Conservation (phyloP, 1,284 basidiomycete genomes). For the Malassezia arunalokei region DNA sequence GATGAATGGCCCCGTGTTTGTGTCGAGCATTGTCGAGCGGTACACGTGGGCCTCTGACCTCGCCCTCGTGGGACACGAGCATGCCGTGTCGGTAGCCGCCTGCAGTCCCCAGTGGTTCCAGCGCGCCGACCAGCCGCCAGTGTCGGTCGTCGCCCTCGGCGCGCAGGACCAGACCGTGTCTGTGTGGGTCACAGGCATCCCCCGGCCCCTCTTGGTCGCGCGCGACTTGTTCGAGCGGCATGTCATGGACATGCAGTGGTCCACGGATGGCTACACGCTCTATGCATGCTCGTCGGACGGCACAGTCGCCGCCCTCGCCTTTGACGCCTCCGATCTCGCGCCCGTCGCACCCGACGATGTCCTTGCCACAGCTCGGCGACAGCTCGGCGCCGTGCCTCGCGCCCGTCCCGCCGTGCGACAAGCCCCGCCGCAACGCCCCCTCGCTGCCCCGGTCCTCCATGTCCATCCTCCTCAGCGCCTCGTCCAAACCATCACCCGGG, state of each 20-base stretch:
- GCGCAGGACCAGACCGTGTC: conserved; percentile 24
- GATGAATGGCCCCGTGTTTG: conserved; percentile 94
- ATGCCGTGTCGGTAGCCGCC: conserved; percentile 72
- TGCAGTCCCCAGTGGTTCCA: conserved; percentile 37
- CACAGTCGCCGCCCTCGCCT: conserved; percentile 73
- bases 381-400: conserved; percentile 19
- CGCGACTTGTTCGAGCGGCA: conserved; percentile 87
- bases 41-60: conserved; percentile 50
- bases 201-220: conserved; percentile 80
- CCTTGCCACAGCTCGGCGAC: conserved; percentile 23
- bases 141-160: conserved; percentile 33
- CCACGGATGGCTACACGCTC: conserved; percentile 66
- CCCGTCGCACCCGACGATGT: conserved; percentile 64
- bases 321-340: conserved; percentile 67
- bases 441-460: not conserved
- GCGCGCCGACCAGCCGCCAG: conserved; percentile 12
- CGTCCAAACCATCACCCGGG: conserved; percentile 1
- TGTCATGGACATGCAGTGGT: conserved; percentile 89
- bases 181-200: conserved; percentile 51
- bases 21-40: conserved; percentile 82
- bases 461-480: conserved; percentile 6
- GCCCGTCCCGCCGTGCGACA: conserved; percentile 8
- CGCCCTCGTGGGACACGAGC: conserved; percentile 89
- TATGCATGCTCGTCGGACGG: conserved; percentile 95
- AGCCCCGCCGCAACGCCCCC: not conserved